Evolutionary conservation across 768 basidiomycete species (phyloP).

Genomic region (Pulveroboletus sp.): DNA sequence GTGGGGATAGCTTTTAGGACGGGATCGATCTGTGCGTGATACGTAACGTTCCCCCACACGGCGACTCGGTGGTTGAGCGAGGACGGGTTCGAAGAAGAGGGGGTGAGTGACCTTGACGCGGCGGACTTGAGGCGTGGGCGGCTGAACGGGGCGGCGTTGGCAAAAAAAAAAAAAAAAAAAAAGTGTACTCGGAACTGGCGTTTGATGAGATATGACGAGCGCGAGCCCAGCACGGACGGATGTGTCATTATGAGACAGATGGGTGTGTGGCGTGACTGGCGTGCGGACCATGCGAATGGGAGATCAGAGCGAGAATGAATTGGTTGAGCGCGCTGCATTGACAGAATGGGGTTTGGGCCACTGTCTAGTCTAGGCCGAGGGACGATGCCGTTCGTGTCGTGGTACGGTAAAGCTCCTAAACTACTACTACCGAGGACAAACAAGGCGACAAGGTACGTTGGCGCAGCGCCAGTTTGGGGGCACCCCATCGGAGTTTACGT

Average conservation of each 20-base stretch:
- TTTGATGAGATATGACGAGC: conserved; percentile 8
- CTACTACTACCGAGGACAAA: conserved; percentile 20
- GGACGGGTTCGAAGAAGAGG: conserved; percentile 14
- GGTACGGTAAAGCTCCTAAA: conserved; percentile 7
- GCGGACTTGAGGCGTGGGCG: conserved; percentile 12
- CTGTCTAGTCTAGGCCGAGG: neutral
- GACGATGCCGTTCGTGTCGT: conserved; percentile 16
- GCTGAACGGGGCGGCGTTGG: conserved; percentile 4
- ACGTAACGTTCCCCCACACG: conserved; percentile 25
- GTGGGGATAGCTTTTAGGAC: conserved; percentile 8
- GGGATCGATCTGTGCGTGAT: conserved; percentile 7
- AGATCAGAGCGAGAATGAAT: conserved; percentile 14
- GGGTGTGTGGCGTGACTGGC: conserved; percentile 13
- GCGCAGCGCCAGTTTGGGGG: conserved; percentile 7
- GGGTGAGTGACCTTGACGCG: conserved; percentile 18
- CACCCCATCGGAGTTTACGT: conserved; percentile 26
- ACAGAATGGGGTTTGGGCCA: conserved; percentile 15
- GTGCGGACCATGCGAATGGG: conserved; percentile 17
- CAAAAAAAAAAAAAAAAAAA: conserved; percentile 8
- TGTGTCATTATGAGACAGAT: conserved; percentile 21
- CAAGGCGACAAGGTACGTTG: conserved; percentile 10
- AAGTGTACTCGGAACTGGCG: conserved; percentile 2
- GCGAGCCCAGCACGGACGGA: neutral
- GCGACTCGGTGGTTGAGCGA: conserved; percentile 9
- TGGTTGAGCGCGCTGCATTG: conserved; percentile 8